Conservation (phyloP, 306 rosid genomes). For the Luffa aegyptiaca region DNA sequence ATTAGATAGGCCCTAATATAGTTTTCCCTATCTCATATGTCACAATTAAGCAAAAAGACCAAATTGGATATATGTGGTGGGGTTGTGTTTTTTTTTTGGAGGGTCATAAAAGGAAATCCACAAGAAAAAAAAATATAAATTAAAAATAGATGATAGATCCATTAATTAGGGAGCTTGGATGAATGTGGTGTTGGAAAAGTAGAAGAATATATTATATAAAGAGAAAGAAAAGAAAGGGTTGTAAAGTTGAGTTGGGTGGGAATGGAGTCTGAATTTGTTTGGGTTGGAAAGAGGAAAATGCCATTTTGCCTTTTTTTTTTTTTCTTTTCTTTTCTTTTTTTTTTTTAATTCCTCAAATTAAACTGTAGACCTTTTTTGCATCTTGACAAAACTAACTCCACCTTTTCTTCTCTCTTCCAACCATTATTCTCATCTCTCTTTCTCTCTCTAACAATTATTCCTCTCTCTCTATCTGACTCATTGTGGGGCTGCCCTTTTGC, state of each 20-base stretch:
- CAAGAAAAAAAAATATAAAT: neutral
- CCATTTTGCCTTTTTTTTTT: neutral
- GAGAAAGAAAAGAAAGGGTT: neutral
- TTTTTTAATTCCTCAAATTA: neutral
- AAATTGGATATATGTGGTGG: neutral
- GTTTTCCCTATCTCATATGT: too few species aligned
- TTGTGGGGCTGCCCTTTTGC: neutral
- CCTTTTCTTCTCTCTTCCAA: neutral
- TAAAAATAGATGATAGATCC: neutral
- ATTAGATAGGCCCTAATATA: neutral
- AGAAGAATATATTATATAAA: neutral
- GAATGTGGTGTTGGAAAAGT: conserved; percentile 1
- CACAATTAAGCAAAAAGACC: neutral
- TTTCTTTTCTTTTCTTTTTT: too few species aligned
- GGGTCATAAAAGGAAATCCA: neutral
- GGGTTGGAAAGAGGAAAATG: neutral
- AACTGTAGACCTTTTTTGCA: neutral
- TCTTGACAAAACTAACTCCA: neutral
- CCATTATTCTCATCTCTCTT: neutral
- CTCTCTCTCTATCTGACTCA: neutral
- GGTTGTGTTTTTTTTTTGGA: neutral
- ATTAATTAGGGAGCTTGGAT: conserved; percentile 6
- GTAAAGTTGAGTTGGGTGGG: neutral
- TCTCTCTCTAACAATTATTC: neutral
- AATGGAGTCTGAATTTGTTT: neutral